Evolutionary conservation across 192 early-diverging fungal species (phyloP).

Genomic region (Gonapodya sp.): DNA sequence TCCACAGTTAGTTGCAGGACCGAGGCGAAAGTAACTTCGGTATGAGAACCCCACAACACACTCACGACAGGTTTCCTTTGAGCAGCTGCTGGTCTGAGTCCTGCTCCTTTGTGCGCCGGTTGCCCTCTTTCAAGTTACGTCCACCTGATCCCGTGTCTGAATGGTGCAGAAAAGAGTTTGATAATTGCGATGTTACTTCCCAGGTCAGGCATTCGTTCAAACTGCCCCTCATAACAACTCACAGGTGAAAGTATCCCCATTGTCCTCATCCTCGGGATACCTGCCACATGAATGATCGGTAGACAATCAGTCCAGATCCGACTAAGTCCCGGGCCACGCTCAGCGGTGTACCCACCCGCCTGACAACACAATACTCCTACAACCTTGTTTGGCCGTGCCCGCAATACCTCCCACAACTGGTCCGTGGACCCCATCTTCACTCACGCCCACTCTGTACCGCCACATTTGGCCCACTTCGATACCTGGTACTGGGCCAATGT

Average conservation of each 20-base stretch:
- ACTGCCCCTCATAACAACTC: background rate
- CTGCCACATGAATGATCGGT: too few relatives aligned
- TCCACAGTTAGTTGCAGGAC: background rate
- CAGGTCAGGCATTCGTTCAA: background rate
- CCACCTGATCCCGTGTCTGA: slow-evolving; percentile 56
- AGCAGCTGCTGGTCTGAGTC: slow-evolving; percentile 46
- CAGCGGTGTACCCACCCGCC: slow-evolving; percentile 23
- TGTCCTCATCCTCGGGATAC: slow-evolving; percentile 55
- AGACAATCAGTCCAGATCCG: too few relatives aligned
- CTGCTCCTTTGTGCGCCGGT: slow-evolving; percentile 44
- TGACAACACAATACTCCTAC: slow-evolving; percentile 50
- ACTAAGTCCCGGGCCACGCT: background rate
- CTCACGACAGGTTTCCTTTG: slow-evolving; percentile 37
- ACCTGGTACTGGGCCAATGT: slow-evolving; percentile 47
- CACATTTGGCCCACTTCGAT: slow-evolving; percentile 47
- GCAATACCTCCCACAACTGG: slow-evolving; percentile 56
- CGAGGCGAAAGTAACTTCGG: background rate
- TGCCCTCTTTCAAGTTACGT: slow-evolving; percentile 34
- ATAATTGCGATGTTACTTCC: too few relatives aligned
- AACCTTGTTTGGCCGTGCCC: slow-evolving; percentile 35
- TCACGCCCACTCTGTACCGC: slow-evolving; percentile 32
- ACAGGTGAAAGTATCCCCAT: slow-evolving; percentile 51
- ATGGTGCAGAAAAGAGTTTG: background rate
- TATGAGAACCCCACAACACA: background rate
- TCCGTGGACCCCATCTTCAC: slow-evolving; percentile 45